Evolutionary conservation across 2,329 filamentous ascomycete genomes (phyloP), one percentile per base, ranked within the genome.

Genomic region (Xylariaceae sp.): DNA sequence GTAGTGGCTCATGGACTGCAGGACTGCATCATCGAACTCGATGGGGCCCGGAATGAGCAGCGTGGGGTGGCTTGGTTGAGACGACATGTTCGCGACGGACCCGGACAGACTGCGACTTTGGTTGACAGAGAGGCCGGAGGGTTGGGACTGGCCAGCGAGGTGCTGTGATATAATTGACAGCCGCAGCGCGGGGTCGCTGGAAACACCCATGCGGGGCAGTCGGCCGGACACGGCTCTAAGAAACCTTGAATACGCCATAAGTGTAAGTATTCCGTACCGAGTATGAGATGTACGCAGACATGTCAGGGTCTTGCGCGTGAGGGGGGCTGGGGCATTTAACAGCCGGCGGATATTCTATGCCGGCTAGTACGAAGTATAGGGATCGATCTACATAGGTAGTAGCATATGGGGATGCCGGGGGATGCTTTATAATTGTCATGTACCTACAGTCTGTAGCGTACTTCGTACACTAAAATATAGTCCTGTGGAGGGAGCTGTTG

Each of bases 1-100:
- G 76, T 87, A 95, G 75, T 96, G 91, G 77, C 88, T 87, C 92
- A 96, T 96, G 57, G 91, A 89, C 72, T 92, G 83, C 49, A 96
- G 84, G 57, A 97, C 92, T 45, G 86, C 91, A 92, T 97, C 92
- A 71, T 96, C 92, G 70, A 96, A 96, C 77, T 97, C 92, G 72
- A 97, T 95, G 68, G 94, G 94, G 60, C 94, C 94, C 47, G 94
- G 94, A 68, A 99, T 97, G 75, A 99, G 84, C 74, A 99, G 79
- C 52, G 92, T 86, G 41, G 83, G 74, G 68, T 86, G 83, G 47
- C 76, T 72, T 51, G 81, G 76, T 65, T 86, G 83, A 55, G 76
- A 77, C 62, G 82, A 85, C 83, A 86, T 86, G 50, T 68, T 76
- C 68, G 62, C 44, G 45, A 62, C 59, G 21, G 64, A 60, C 19